phyloP scores from a whole-genome alignment of 2,329 filamentous ascomycete genomes.

The Talaromyces marneffei region DNA sequence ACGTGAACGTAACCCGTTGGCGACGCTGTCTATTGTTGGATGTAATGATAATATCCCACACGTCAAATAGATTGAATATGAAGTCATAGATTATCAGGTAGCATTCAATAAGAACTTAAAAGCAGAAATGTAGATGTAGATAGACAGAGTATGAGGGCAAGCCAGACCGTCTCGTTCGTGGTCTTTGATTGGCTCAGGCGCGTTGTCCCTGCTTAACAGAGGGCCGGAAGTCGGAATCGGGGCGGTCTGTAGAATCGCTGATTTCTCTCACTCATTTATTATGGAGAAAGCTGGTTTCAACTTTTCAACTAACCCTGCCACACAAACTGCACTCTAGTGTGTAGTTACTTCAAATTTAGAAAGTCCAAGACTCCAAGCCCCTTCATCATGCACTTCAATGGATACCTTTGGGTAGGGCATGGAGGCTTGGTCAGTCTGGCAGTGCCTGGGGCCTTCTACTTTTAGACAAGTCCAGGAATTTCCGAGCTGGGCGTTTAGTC shows the following conservation, averaged over 20 bases:
- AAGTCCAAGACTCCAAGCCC: slow-evolving; percentile 5
- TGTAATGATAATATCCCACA: neutral
- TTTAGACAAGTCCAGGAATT: neutral
- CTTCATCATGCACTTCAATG: neutral
- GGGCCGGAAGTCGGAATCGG: neutral
- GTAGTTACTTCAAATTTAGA: neutral
- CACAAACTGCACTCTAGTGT: neutral
- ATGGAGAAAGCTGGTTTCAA: neutral
- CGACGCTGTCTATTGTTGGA: neutral
- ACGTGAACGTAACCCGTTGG: neutral
- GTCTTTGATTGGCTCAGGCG: neutral
- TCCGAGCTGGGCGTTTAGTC: neutral
- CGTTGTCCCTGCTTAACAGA: slow-evolving; percentile 1
- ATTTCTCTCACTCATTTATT: too few species aligned
- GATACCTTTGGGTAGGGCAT: neutral
- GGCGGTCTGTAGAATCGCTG: slow-evolving; percentile 7
- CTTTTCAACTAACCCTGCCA: neutral
- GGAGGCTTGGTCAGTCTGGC: slow-evolving; percentile 2
- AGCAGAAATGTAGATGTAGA: neutral
- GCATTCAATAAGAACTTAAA: neutral
- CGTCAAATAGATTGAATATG: neutral
- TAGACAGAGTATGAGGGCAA: neutral
- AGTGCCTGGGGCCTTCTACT: slow-evolving; percentile 5
- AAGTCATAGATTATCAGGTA: neutral
- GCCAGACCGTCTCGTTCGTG: slow-evolving; percentile 9